Evolutionary conservation across 768 basidiomycete genomes (phyloP).

Genomic region (Boletales sp.): DNA sequence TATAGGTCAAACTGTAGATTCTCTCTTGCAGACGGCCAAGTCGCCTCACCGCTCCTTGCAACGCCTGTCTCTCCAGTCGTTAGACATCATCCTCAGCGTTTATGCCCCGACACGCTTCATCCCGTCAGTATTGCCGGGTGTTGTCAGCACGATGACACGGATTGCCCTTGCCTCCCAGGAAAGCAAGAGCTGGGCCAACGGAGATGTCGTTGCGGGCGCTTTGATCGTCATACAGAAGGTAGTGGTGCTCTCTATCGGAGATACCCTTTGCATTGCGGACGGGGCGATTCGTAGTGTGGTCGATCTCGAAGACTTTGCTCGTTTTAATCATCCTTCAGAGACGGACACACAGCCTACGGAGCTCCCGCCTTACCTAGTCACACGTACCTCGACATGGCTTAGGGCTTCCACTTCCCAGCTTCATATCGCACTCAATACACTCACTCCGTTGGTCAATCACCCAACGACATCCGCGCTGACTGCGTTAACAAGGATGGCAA

Average conservation of each 20-base stretch:
- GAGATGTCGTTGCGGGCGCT: slow-evolving; percentile 58
- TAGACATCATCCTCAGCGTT: slow-evolving; percentile 47
- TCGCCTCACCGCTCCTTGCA: slow-evolving; percentile 64
- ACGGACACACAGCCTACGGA: slow-evolving; percentile 18
- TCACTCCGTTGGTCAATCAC: slow-evolving; percentile 70
- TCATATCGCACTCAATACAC: slow-evolving; percentile 73
- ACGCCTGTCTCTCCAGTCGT: slow-evolving; percentile 53
- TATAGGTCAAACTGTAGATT: slow-evolving; percentile 78
- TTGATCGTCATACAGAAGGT: slow-evolving; percentile 53
- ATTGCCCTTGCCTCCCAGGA: slow-evolving; percentile 54
- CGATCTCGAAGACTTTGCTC: slow-evolving; percentile 61
- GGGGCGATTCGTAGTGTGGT: slow-evolving; percentile 54
- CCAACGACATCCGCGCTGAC: slow-evolving; percentile 62
- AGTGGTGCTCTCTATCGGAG: slow-evolving; percentile 59
- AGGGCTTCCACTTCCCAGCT: slow-evolving; percentile 79
- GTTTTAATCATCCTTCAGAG: slow-evolving; percentile 21
- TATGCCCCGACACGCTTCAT: slow-evolving; percentile 51
- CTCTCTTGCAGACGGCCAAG: slow-evolving; percentile 56
- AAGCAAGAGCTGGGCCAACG: slow-evolving; percentile 67
- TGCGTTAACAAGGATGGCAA: slow-evolving; percentile 56
- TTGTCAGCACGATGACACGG: slow-evolving; percentile 73
- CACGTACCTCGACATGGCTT: slow-evolving; percentile 74
- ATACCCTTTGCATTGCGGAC: slow-evolving; percentile 60
- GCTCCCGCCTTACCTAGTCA: slow-evolving; percentile 44
- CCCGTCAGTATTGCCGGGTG: slow-evolving; percentile 79